Base-by-base conservation (phyloP, 1,284 basidiomycete species). In the Heimioporus retisporus region DNA sequence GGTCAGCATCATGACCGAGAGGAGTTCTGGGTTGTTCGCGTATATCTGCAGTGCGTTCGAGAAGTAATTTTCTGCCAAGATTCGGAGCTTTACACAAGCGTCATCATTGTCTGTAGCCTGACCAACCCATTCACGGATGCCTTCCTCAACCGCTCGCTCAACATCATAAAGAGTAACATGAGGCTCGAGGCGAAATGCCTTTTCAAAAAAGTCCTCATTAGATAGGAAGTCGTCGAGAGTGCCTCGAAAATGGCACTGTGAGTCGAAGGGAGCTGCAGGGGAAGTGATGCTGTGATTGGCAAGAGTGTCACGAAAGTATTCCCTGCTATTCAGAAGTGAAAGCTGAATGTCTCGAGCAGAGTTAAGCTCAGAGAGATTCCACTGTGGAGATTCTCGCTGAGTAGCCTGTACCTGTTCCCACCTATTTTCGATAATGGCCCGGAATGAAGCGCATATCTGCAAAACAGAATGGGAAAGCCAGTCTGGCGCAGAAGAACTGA, bases 261-360 rank as follows among this genome's bases (percentile, higher is more conserved):
- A 71, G 13, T 65, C 18, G 71, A 76, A 79, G 6, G 21, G 1
- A 14, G 63, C 11, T 21, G 61, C n/a, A 2, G 48, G 13, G 11
- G 23, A 21, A 14, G 40, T n/a, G 21, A 18, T n/a, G 21, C 18
- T 0, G 31, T 53, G 43, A 21, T 56, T 57, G 2, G 53, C n/a
- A 31, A 79, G 48, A 21, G 68, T 60, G n/a, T 69, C 21, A 8
- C 60, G 55, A 11, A 82, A 62, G 50, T 81, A 80, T 0, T 61
- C 31, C 10, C 71, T 65, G 51, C 76, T 78, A 15, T 72, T 64
- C 4, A 44, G 25, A 14, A 85, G 71, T 0, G 78, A 73, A 3
- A 84, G 68, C 6, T 57, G 55, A 8, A 74, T 76, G 50, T 82
- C 81, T 13, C 35, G 53, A 8, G 43, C n/a, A 7, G 81, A 57